These are phyloP conservation scores for Kentomonas sorsogonicus DNA, from an alignment of 208 protist genomes.

Conservation along the genomic window DNA sequence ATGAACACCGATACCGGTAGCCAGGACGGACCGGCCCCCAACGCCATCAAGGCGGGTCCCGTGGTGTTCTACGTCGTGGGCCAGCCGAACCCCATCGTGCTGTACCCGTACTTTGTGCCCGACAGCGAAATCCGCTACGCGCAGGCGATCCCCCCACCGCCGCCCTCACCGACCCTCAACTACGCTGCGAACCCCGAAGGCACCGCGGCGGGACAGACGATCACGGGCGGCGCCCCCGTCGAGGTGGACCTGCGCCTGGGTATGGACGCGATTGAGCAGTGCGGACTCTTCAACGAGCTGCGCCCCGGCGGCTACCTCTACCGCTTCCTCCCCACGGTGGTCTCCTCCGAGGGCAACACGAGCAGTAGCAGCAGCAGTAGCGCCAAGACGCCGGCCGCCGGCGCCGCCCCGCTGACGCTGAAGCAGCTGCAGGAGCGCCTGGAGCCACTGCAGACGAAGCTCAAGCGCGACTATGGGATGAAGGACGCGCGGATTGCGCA, in stretches of 20 bases:
- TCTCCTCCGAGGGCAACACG: too few relatives aligned
- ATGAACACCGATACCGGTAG: neutral
- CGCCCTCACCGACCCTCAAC: neutral
- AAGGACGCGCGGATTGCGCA: slow-evolving; percentile 71
- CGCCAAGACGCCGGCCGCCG: too few relatives aligned
- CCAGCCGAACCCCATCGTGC: slow-evolving; percentile 57
- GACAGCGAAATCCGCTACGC: slow-evolving; percentile 41
- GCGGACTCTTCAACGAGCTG: slow-evolving; percentile 74
- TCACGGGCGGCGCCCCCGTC: neutral
- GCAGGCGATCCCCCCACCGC: slow-evolving; percentile 2
- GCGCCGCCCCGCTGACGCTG: too few relatives aligned
- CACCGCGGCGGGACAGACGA: neutral
- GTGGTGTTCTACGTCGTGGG: slow-evolving; percentile 84
- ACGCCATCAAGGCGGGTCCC: slow-evolving; percentile 70
- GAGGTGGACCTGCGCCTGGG: slow-evolving; percentile 77
- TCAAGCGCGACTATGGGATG: slow-evolving; percentile 77
- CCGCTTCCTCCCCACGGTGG: slow-evolving; percentile 57
- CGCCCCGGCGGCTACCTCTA: slow-evolving; percentile 78
- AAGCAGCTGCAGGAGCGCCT: slow-evolving; percentile 23
- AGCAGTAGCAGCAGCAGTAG: too few relatives aligned
- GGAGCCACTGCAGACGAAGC: slow-evolving; percentile 50
- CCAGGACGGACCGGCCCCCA: slow-evolving; percentile 8
- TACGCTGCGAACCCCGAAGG: neutral
- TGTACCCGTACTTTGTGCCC: slow-evolving; percentile 75
- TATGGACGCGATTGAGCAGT: slow-evolving; percentile 86